phyloP scores from a whole-genome alignment of 2,329 filamentous ascomycete species.

The Colletotrichum sp. region DNA sequence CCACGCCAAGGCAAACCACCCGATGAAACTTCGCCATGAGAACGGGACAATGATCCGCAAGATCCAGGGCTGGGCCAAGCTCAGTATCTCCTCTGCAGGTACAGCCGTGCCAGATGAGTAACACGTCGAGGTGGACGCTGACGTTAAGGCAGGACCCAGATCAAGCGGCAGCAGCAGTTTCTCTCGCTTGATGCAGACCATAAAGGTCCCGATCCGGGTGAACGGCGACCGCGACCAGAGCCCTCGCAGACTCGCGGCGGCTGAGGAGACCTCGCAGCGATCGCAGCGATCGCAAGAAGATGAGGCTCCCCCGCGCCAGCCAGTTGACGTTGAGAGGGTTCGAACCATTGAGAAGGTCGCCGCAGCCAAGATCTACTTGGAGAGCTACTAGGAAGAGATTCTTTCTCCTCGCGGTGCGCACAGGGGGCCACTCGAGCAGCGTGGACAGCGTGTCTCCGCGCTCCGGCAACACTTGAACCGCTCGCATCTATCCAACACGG shows the following conservation, averaged over 20 bases:
- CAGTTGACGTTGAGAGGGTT: conserved; percentile 23
- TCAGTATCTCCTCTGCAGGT: background rate
- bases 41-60: background rate
- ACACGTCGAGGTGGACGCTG: background rate
- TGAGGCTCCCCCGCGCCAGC: background rate
- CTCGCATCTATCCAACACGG: conserved; percentile 36
- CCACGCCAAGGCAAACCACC: background rate
- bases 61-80: background rate
- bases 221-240: background rate
- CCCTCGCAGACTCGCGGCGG: background rate
- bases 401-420: conserved; percentile 41
- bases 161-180: background rate
- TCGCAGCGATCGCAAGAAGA: background rate
- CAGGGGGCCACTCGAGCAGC: conserved; percentile 60
- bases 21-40: background rate
- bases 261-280: background rate
- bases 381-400: conserved; percentile 81
- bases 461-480: conserved; percentile 69
- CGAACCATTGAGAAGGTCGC: conserved; percentile 78
- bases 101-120: background rate
- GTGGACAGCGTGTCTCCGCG: conserved; percentile 64
- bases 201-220: background rate
- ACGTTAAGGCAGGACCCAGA: background rate
- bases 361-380: conserved; percentile 84
- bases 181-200: background rate